Evolutionary conservation across 495 filamentous ascomycete genomes (phyloP), one percentile per base, ranked within the genome.

Genomic region (Apiosordaria backusii): DNA sequence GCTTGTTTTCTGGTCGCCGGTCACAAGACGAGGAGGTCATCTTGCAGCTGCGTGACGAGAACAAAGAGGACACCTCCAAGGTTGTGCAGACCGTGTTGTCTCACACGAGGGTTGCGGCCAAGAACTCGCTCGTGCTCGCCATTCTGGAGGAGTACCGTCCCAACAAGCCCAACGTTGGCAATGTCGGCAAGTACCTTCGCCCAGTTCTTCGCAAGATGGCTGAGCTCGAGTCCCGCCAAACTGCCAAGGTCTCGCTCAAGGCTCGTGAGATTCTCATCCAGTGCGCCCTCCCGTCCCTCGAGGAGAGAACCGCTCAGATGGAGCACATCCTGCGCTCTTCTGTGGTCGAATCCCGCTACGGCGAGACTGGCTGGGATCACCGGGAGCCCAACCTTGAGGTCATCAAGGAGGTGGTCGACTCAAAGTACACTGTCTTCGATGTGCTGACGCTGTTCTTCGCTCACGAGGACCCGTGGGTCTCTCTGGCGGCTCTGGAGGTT

Each of bases 321-420:
- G 96, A 98, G 80, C 94, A 97, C 78, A 99, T 99, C 71, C 85
- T 99, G 35, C 92, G 94, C 50, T 96, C 95, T 40, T 93, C 96
- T 2, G 95, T 99, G n/a, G 87, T 97, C 6, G 92, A 98, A 77
- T 96, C 93, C 50, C 88, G 91, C 70, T 99, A 99, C 75, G 95
- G 95, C 35, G 95, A 99, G 82, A 96, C 92, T 53, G 93, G 94
- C 54, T 97, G 92, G 92, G 93, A 97, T 60, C 95, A 99, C 79
- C 87, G 96, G 68, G 92, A 97, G 73, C 95, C 95, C 19, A 88
- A 89, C 74, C 79, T 93, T 60, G 87, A 92, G 53, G 82, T 93
- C 71, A 86, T 99, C 76, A 95, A 96, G 81, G 95, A 99, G 76
- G 95, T 99, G 55, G 91, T 99, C 57, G 95, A 99, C 79, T 98